These are phyloP conservation scores for Colletotrichum sp. DNA, from an alignment of 2,329 filamentous ascomycete species.

Conservation along the genomic window DNA sequence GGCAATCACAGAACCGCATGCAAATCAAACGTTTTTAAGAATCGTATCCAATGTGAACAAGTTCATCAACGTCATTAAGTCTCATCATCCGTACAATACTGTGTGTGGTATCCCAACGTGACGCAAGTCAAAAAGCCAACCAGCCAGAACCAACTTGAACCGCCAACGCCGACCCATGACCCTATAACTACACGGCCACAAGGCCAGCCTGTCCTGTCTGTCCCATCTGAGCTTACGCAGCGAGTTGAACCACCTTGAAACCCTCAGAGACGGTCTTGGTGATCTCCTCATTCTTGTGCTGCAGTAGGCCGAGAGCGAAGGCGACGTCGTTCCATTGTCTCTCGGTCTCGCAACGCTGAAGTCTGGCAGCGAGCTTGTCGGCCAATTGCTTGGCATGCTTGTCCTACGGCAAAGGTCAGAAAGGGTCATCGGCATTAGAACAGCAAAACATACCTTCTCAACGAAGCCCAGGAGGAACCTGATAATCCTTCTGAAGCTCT, in stretches of 20 bases:
- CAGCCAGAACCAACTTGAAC: constrained; percentile 8
- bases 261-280: constrained; percentile 76
- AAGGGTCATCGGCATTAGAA: background rate
- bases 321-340: constrained; percentile 98
- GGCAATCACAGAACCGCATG: background rate
- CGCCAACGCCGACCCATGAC: constrained; percentile 12
- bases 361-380: constrained; percentile 86
- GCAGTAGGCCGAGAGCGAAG: constrained; percentile 85
- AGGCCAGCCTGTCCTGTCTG: background rate
- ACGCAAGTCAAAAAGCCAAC: constrained; percentile 5
- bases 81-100: constrained; percentile 14
- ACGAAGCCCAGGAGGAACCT: constrained; percentile 95
- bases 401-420: constrained; percentile 62
- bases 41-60: background rate
- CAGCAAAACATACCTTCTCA: constrained; percentile 75
- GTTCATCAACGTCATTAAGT: constrained; percentile 15
- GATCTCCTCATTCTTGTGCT: constrained; percentile 93
- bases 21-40: background rate
- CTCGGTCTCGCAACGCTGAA: constrained; percentile 87
- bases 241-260: constrained; percentile 72
- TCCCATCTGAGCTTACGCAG: constrained; percentile 46
- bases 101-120: constrained; percentile 16
- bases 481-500: constrained; percentile 84
- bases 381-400: constrained; percentile 96
- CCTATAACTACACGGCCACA: constrained; percentile 7